Conservation (phyloP, 2,329 filamentous ascomycete genomes). For the Pezicula neosporulosa region DNA sequence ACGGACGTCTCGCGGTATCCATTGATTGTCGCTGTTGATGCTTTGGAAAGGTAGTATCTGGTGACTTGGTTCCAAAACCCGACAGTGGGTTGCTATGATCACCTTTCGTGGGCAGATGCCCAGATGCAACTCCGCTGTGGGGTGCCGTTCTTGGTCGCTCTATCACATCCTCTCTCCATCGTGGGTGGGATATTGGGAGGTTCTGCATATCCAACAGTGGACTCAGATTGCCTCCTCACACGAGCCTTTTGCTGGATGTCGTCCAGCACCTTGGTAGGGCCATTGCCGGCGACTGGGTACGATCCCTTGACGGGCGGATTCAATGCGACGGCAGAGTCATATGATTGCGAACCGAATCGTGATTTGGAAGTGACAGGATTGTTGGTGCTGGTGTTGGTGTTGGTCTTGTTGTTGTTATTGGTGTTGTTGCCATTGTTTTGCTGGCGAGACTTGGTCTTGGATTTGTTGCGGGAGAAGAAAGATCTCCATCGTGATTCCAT, state of each 20-base stretch:
- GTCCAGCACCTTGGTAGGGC: slow-evolving; percentile 31
- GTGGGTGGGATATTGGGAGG: slow-evolving; percentile 12
- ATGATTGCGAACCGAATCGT: slow-evolving; percentile 26
- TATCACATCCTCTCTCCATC: slow-evolving; percentile 8
- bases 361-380: slow-evolving; percentile 3
- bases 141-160: slow-evolving; percentile 15
- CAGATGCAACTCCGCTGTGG: slow-evolving; percentile 7
- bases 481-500: slow-evolving; percentile 5
- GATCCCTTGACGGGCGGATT: slow-evolving; percentile 37
- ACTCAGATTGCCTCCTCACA: slow-evolving; percentile 21
- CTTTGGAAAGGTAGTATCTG: slow-evolving; percentile 6
- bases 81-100: slow-evolving; percentile 12
- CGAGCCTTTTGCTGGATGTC: slow-evolving; percentile 31
- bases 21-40: neutral
- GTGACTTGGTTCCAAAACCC: slow-evolving; percentile 17
- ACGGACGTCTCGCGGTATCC: too few species aligned
- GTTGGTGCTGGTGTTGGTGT: neutral
- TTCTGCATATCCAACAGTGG: slow-evolving; percentile 3
- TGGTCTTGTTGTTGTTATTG: too few species aligned
- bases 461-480: too few species aligned
- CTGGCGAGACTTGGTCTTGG: too few species aligned
- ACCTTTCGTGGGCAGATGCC: neutral
- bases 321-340: slow-evolving; percentile 33
- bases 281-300: slow-evolving; percentile 39
- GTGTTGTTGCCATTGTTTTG: too few species aligned